Percentiles rank a stretch among this genome's conserved stretches.
Evolutionary conservation across 2,329 filamentous ascomycete species (phyloP).

Genomic region (Talaromyces islandicus): DNA sequence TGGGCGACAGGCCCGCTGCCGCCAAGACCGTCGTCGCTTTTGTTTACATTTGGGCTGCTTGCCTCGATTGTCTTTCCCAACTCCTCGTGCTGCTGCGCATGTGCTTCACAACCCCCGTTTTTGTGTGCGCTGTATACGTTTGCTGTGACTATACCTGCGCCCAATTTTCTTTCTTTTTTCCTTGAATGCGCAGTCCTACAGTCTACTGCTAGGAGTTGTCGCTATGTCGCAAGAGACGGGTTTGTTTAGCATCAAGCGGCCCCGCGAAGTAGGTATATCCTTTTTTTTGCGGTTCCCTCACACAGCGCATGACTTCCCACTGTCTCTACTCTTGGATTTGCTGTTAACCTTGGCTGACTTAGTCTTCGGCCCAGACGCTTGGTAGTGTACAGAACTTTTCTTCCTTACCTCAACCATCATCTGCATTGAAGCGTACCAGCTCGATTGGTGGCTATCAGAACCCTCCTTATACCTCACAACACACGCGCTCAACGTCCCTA

Average conservation of each 20-base stretch:
- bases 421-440: slow-evolving; percentile 88
- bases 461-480: slow-evolving; percentile 60
- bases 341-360: slow-evolving; percentile 14
- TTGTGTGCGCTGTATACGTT: background rate
- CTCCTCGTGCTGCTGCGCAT: background rate
- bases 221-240: slow-evolving; percentile 81
- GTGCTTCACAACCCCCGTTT: background rate
- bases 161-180: background rate
- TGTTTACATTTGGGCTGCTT: slow-evolving; percentile 28
- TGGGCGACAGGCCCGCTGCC: slow-evolving; percentile 13
- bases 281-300: slow-evolving; percentile 5
- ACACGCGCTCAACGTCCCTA: slow-evolving; percentile 78
- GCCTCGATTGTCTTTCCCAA: background rate
- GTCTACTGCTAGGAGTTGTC: slow-evolving; percentile 21
- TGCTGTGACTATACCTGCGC: background rate
- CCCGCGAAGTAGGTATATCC: slow-evolving; percentile 67
- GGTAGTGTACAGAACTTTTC: slow-evolving; percentile 78
- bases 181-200: slow-evolving; percentile 14
- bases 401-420: slow-evolving; percentile 81
- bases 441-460: slow-evolving; percentile 64
- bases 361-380: slow-evolving; percentile 55
- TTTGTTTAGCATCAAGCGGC: slow-evolving; percentile 85
- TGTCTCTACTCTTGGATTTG: background rate
- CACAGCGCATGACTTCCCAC: background rate
- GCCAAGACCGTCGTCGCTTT: slow-evolving; percentile 13